Conservation (phyloP, 371 early-diverging fungal genomes). For the Zychaea mexicana region DNA sequence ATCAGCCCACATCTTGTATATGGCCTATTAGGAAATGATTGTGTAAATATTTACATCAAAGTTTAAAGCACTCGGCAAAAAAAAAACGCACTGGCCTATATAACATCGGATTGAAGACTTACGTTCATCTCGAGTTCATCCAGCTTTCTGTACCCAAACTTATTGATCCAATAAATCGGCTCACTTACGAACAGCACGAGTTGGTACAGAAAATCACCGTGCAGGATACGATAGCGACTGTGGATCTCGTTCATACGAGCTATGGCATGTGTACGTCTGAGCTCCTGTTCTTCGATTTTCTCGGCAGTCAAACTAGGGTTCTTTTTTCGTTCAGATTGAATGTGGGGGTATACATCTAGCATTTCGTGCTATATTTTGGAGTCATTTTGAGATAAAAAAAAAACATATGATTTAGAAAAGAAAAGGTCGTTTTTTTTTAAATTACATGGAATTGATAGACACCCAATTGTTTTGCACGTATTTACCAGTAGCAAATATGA, state of each 20-base stretch:
- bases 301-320: not conserved
- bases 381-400: not conserved
- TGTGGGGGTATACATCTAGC: slow-evolving; percentile 6
- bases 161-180: slow-evolving; percentile 38
- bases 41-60: not conserved
- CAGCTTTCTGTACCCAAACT: slow-evolving; percentile 47
- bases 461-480: not conserved
- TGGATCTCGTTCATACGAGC: slow-evolving; percentile 55
- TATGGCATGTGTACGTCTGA: not conserved
- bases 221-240: slow-evolving; percentile 44
- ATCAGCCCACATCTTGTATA: slow-evolving; percentile 46
- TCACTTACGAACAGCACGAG: slow-evolving; percentile 45
- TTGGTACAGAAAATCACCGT: slow-evolving; percentile 53
- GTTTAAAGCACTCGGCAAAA: no score
- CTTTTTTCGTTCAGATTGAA: not conserved
- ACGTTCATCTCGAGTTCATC: slow-evolving; percentile 45
- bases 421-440: no score
- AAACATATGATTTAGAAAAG: not conserved
- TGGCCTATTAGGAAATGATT: slow-evolving; percentile 8
- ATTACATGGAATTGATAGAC: no score
- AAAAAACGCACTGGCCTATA: no score
- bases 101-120: not conserved
- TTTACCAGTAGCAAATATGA: slow-evolving; percentile 38
- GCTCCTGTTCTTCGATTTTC: not conserved
- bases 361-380: slow-evolving; percentile 16